Conservation (phyloP, 129 eudicot species). For the Chrysanthemum seticuspe region DNA sequence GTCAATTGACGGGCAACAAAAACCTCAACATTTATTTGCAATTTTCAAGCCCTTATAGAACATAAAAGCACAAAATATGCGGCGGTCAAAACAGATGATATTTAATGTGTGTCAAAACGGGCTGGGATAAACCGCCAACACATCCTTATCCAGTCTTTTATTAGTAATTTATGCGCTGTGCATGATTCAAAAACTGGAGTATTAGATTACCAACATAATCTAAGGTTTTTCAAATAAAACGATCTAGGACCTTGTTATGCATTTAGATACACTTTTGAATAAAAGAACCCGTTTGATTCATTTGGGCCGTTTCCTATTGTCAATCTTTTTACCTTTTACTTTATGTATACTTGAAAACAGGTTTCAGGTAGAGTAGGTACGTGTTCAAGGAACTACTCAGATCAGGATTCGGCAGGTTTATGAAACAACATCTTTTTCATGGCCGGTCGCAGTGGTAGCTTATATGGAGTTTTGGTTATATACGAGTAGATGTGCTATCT, state of each 20-base stretch:
- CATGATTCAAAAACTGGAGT: no score
- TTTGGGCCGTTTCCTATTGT: no score
- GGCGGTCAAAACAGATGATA: no score
- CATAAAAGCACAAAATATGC: neutral
- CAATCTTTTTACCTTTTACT: neutral
- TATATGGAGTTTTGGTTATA: slow-evolving; percentile 26
- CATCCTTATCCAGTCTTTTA: no score
- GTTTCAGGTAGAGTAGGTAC: slow-evolving; percentile 26
- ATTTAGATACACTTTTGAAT: no score
- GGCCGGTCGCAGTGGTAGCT: slow-evolving; percentile 5
- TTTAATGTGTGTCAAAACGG: no score
- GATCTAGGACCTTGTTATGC: no score
- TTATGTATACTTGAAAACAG: slow-evolving; percentile 14
- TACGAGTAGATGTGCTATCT: slow-evolving; percentile 19
- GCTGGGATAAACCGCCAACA: no score
- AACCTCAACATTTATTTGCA: neutral
- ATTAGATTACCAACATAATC: no score
- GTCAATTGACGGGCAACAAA: neutral
- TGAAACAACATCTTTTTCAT: neutral
- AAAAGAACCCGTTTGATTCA: no score
- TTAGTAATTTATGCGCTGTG: no score
- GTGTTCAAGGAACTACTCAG: slow-evolving; percentile 11
- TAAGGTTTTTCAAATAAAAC: no score
- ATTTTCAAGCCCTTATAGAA: neutral
- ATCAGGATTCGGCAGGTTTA: neutral